Evolutionary conservation across 2,329 filamentous ascomycete genomes (phyloP).

Genomic region (Botryotinia calthae): DNA sequence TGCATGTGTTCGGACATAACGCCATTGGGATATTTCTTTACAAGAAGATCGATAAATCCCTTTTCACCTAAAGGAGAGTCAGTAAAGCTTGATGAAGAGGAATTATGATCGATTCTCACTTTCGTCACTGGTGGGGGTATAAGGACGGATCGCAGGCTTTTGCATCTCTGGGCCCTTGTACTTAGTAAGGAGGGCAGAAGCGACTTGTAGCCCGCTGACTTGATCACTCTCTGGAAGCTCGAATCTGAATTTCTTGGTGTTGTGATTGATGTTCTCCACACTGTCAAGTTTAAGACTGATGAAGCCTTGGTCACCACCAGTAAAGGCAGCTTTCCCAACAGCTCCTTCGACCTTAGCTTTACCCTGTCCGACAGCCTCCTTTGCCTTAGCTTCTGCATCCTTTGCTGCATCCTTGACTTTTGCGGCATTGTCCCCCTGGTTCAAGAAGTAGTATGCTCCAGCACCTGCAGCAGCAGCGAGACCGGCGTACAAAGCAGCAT

Average conservation of each 20-base stretch:
- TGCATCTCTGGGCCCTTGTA: conserved; percentile 79
- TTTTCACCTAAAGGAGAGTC: conserved; percentile 55
- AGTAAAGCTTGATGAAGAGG: conserved; percentile 18
- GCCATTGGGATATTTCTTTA: conserved; percentile 89
- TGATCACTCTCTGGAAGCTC: conserved; percentile 78
- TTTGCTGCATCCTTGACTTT: conserved; percentile 54
- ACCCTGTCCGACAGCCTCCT: conserved; percentile 41
- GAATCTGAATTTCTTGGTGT: conserved; percentile 92
- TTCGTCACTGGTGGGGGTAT: conserved; percentile 89
- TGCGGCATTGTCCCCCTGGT: conserved; percentile 46
- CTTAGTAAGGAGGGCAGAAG: conserved; percentile 89
- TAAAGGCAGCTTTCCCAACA: conserved; percentile 54
- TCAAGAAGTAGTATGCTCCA: conserved; percentile 55
- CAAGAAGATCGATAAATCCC: conserved; percentile 82
- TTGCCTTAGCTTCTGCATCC: conserved; percentile 56
- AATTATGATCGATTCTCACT: conserved; percentile 45
- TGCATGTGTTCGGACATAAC: conserved; percentile 91
- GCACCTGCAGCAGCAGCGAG: conserved; percentile 55
- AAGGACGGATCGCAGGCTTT: conserved; percentile 87
- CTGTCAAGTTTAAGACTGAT: conserved; percentile 76
- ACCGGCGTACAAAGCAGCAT: conserved; percentile 59
- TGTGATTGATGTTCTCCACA: conserved; percentile 81
- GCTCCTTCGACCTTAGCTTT: conserved; percentile 36
- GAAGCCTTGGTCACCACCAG: conserved; percentile 87
- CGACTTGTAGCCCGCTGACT: conserved; percentile 76